Evolutionary conservation across 2,329 filamentous ascomycete species (phyloP).

Genomic region (Botrytis elliptica): DNA sequence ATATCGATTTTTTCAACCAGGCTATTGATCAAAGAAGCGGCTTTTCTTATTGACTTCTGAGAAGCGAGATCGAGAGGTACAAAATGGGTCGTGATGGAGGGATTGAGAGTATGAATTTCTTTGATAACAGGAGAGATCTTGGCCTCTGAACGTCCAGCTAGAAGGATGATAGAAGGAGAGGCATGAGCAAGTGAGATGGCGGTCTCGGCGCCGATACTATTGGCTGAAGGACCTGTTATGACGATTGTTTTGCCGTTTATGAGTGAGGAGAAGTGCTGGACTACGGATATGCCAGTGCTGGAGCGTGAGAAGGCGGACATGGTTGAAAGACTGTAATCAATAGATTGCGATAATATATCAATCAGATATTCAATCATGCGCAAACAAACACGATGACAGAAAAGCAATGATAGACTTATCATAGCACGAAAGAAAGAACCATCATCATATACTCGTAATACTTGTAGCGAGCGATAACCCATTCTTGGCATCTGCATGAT

Average conservation of each 20-base stretch:
- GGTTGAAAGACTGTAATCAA: neutral
- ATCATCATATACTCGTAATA: neutral
- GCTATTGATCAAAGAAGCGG: conserved; percentile 35
- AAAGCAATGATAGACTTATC: neutral
- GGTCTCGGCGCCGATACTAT: conserved; percentile 27
- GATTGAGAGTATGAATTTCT: conserved; percentile 23
- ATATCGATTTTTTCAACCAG: conserved; percentile 43
- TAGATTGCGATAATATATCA: neutral
- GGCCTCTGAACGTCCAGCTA: conserved; percentile 26
- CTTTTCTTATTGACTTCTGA: conserved; percentile 34
- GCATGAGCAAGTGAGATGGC: conserved; percentile 32
- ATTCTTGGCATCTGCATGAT: conserved; percentile 13
- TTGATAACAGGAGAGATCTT: conserved; percentile 31
- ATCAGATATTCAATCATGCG: neutral
- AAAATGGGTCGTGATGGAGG: conserved; percentile 23
- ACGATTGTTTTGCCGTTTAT: conserved; percentile 14
- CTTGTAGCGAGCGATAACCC: neutral
- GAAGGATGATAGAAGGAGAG: conserved; percentile 25
- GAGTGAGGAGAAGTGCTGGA: conserved; percentile 7
- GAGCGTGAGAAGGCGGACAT: conserved; percentile 1
- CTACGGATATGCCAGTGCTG: neutral
- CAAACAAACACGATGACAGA: neutral
- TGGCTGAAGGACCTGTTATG: conserved; percentile 27
- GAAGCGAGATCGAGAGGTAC: conserved; percentile 41
- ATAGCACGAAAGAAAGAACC: neutral